Evolutionary conservation across 2,329 filamentous ascomycete species (phyloP).

Genomic region (Chaetomiaceae sp.): DNA sequence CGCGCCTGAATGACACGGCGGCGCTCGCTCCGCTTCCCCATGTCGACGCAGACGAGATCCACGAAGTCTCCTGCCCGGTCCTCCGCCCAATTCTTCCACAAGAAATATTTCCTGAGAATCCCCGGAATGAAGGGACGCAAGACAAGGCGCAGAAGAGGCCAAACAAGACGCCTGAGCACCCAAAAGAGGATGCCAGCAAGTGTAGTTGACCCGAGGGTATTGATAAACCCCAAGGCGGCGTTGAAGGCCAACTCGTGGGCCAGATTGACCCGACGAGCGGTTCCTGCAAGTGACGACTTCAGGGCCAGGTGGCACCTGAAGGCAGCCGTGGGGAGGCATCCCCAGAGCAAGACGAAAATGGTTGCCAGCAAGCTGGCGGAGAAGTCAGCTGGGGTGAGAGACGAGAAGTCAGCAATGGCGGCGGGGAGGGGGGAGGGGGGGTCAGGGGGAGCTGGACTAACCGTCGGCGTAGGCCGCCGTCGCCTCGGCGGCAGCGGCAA

Average conservation of each 20-base stretch:
- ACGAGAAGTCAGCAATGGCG: background rate
- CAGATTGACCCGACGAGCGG: constrained; percentile 8
- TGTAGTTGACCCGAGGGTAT: background rate
- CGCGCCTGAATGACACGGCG: background rate
- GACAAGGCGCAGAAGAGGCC: constrained; percentile 1
- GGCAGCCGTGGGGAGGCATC: constrained; percentile 1
- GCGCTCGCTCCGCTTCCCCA: background rate
- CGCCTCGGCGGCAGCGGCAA: background rate
- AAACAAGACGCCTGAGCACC: background rate
- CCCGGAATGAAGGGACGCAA: background rate
- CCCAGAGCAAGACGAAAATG: background rate
- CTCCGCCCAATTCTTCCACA: constrained; percentile 1
- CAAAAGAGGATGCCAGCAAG: background rate
- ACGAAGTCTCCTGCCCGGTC: constrained; percentile 6
- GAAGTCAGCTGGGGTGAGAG: background rate
- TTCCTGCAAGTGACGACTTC: constrained; percentile 5
- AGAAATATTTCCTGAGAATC: background rate
- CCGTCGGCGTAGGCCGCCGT: background rate
- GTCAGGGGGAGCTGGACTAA: background rate
- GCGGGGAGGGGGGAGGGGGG: background rate
- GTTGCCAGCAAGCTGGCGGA: background rate
- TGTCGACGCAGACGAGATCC: constrained; percentile 10
- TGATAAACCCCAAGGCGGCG: constrained; percentile 2
- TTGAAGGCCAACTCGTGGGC: background rate
- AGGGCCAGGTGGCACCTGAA: background rate